Percentiles rank a stretch among this genome's conserved stretches.
These are phyloP conservation scores for Phytophthora pini DNA, from an alignment of 352 stramenopile species.

Conservation along the genomic window DNA sequence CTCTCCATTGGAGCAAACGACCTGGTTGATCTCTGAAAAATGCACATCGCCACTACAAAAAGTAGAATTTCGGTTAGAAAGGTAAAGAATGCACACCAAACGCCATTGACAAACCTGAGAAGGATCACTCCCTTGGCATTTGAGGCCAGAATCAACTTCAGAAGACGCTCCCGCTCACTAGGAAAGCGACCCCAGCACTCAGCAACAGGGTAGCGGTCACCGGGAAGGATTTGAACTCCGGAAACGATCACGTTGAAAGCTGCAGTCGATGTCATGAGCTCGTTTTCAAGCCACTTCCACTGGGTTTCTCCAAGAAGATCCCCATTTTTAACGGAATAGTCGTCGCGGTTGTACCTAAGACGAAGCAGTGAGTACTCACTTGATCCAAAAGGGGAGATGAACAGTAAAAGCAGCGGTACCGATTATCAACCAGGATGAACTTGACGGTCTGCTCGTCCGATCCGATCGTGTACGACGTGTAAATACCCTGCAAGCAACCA, in stretches of 20 bases:
- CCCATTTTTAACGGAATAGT: conserved; percentile 64
- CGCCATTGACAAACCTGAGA: conserved; percentile 60
- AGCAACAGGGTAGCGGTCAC: conserved; percentile 79
- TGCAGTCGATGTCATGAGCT: conserved; percentile 80
- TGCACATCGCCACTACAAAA: conserved; percentile 91
- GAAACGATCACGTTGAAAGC: conserved; percentile 95
- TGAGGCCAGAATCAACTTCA: conserved; percentile 85
- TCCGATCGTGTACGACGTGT: conserved; percentile 83
- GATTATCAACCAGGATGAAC: conserved; percentile 90
- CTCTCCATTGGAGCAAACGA: conserved; percentile 79
- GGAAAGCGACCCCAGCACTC: conserved; percentile 93
- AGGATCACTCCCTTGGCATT: conserved; percentile 89
- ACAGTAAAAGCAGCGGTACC: conserved; percentile 30
- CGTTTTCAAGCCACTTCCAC: conserved; percentile 87
- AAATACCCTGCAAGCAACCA: conserved; percentile 67
- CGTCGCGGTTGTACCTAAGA: conserved; percentile 81
- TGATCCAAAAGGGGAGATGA: neutral
- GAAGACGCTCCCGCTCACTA: conserved; percentile 76
- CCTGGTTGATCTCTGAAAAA: conserved; percentile 93
- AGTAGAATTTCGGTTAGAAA: conserved; percentile 21
- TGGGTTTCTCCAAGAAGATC: conserved; percentile 81
- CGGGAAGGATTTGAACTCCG: conserved; percentile 89
- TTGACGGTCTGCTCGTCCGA: conserved; percentile 74
- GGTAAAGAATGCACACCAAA: neutral
- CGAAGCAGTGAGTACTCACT: neutral